Percentiles rank a stretch among this genome's conserved stretches.
phyloP scores from a whole-genome alignment of 345 rosid species.

The Mangifera indica region DNA sequence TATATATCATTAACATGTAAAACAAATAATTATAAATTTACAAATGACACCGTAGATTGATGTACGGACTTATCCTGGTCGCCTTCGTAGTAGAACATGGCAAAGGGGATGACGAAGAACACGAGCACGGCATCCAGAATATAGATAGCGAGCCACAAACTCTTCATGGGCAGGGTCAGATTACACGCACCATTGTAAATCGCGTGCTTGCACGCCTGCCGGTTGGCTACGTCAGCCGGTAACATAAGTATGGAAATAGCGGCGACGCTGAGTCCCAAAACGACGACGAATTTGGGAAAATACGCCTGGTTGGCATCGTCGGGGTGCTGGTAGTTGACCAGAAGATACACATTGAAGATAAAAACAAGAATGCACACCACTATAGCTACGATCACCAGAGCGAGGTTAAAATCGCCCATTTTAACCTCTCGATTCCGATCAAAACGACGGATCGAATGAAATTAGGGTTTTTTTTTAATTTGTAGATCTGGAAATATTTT shows the following conservation, averaged over 20 bases:
- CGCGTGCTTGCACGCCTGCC: slow-evolving; percentile 94
- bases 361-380: slow-evolving; percentile 85
- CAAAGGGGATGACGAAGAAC: slow-evolving; percentile 91
- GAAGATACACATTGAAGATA: slow-evolving; percentile 88
- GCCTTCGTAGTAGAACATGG: slow-evolving; percentile 98
- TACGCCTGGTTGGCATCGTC: slow-evolving; percentile 98
- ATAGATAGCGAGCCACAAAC: slow-evolving; percentile 90
- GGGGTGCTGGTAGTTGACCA: slow-evolving; percentile 97
- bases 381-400: slow-evolving; percentile 92
- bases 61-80: slow-evolving; percentile 91
- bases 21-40: neutral
- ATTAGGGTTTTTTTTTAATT: slow-evolving; percentile 28
- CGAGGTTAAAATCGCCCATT: slow-evolving; percentile 99
- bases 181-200: slow-evolving; percentile 92
- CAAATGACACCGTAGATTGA: slow-evolving; percentile 19
- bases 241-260: slow-evolving; percentile 92
- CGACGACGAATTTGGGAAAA: slow-evolving; percentile 96
- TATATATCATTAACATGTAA: neutral
- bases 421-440: slow-evolving; percentile 34
- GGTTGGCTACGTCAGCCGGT: slow-evolving; percentile 98
- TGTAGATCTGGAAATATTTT: slow-evolving; percentile 31
- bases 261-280: slow-evolving; percentile 82
- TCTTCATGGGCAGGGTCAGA: slow-evolving; percentile 95
- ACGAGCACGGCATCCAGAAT: slow-evolving; percentile 84
- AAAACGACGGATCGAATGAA: slow-evolving; percentile 26